Percentiles rank a stretch among this genome's conserved stretches.
Evolutionary conservation across 441 rosid genomes (phyloP).

Genomic region (California macrophylla): DNA sequence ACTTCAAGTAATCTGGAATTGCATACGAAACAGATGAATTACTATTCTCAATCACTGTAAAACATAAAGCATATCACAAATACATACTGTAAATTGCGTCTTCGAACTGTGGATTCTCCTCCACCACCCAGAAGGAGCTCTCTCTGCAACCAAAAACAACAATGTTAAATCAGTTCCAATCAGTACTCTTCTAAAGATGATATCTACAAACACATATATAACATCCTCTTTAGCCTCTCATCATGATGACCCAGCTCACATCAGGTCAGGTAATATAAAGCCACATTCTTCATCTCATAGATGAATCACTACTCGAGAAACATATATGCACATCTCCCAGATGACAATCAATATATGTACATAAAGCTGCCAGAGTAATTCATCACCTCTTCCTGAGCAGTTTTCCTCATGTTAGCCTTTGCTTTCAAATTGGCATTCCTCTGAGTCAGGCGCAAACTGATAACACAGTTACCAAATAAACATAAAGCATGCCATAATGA

Average conservation of each 20-base stretch:
- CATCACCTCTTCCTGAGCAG: slow-evolving; percentile 70
- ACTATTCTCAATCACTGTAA: neutral
- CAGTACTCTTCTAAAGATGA: neutral
- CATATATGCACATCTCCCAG: neutral
- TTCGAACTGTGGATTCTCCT: slow-evolving; percentile 75
- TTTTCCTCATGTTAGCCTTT: slow-evolving; percentile 70
- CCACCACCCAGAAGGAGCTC: slow-evolving; percentile 92
- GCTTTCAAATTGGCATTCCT: slow-evolving; percentile 91
- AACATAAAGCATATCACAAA: neutral
- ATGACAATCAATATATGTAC: neutral
- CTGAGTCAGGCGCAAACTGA: slow-evolving; percentile 55
- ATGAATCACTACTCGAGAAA: neutral
- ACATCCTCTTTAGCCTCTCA: neutral
- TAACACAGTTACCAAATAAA: neutral
- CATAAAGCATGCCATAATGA: neutral
- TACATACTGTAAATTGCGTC: slow-evolving; percentile 82
- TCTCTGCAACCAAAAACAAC: slow-evolving; percentile 41
- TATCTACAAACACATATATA: neutral
- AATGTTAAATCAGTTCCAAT: neutral
- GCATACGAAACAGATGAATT: neutral
- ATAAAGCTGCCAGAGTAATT: neutral
- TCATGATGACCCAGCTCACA: neutral
- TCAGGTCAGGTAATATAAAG: neutral
- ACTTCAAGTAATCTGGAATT: neutral
- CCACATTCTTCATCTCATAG: neutral